Evolutionary conservation across 2,329 filamentous ascomycete genomes (phyloP), one percentile per base, ranked within the genome.

Genomic region (Colletotrichum chrysophilum): DNA sequence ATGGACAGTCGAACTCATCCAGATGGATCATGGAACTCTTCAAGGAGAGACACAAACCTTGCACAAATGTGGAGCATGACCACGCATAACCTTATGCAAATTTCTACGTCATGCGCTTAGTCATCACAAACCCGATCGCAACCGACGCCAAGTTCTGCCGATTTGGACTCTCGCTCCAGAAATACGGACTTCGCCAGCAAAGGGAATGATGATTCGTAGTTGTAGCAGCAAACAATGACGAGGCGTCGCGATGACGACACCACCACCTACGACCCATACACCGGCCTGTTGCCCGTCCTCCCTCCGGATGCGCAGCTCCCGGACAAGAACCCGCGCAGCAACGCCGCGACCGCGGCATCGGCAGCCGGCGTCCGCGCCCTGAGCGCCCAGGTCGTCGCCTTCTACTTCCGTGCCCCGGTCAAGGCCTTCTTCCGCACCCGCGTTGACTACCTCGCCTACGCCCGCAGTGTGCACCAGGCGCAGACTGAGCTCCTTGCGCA

Each of bases 401-500:
- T 98, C 80, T 98, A 98, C 86, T 98, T 98, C 82, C 90, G 96
- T 72, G 95, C 95, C 0, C 96, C 96, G 1, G 94, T 96, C 69
- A 98, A 98, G 85, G 94, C 96, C 18, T 98, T 98, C 83, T 98
- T 98, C 85, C 92, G 95, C 76, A 96, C 95, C 2, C 89, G 96
- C 74, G 95, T 98, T 78, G 96, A 98, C 87, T 98, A 96, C 79
- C 88, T 92, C 21, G 90, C 90, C 3, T 92, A 91, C 76, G 91
- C 90, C 4, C 87, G 91, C 32, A 87, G 83, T 18, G 81, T 91
- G 4, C 89, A 91, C 76, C 84, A 89, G 77, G 85, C 87, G 43
- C 87, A 88, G 74, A 84, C 83, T 2, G 80, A 84, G 66, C 73
- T 82, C 26, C 79, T 88, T 58, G 79, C 83, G 60, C 82, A 82